Conservation (phyloP, 2,329 filamentous ascomycete genomes). For the Paecilomyces sp. region DNA sequence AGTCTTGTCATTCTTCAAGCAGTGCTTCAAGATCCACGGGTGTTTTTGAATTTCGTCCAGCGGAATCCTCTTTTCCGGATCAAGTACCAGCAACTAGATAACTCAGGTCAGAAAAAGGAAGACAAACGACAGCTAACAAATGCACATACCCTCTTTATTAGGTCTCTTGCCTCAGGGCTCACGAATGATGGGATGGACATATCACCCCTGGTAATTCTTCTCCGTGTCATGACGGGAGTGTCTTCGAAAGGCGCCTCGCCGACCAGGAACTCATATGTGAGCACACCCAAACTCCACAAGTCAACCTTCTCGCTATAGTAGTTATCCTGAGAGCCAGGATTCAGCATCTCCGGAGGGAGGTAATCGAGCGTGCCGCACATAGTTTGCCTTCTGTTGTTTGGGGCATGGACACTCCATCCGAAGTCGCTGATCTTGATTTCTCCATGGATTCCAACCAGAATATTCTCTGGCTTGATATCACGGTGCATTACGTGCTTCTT, state of each 20-base stretch:
- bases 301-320: constrained; percentile 95
- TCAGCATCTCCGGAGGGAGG: constrained; percentile 95
- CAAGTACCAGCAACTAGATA: constrained; percentile 70
- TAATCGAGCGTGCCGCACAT: constrained; percentile 98
- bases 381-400: constrained; percentile 85
- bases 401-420: constrained; percentile 96
- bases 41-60: constrained; percentile 83
- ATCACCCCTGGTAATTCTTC: constrained; percentile 79
- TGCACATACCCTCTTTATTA: constrained; percentile 74
- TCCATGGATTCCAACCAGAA: constrained; percentile 88
- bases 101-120: constrained; percentile 12
- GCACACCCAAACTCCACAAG: constrained; percentile 87
- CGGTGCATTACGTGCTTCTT: constrained; percentile 96
- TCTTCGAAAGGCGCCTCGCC: constrained; percentile 97
- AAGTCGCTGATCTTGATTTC: constrained; percentile 99
- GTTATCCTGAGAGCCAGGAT: constrained; percentile 70
- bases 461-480: constrained; percentile 97
- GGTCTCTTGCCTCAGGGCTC: constrained; percentile 78
- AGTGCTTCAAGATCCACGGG: constrained; percentile 97
- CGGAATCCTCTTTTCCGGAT: constrained; percentile 87
- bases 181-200: constrained; percentile 91
- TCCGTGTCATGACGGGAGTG: constrained; percentile 86
- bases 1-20: constrained; percentile 50
- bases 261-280: constrained; percentile 94
- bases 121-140: background rate